Conservation (phyloP, 305 asterid species). For the Euphrasia arctica region DNA sequence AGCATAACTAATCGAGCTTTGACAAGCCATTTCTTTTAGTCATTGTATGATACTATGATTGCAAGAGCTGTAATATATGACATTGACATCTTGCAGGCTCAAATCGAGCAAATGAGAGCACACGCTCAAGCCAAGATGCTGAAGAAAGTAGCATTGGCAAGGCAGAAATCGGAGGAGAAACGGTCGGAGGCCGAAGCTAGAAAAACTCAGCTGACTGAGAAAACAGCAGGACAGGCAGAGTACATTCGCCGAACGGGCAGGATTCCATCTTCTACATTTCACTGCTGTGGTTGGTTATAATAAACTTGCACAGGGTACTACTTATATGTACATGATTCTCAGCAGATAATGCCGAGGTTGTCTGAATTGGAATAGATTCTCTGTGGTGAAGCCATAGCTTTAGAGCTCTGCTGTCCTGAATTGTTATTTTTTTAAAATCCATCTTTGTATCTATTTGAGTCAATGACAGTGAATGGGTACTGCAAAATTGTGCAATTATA, state of each 20-base stretch:
- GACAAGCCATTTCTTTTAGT: neutral
- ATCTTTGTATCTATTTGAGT: constrained; percentile 19
- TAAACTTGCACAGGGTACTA: neutral
- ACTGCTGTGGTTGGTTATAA: constrained; percentile 82
- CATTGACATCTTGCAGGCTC: constrained; percentile 42
- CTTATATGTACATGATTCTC: constrained; percentile 3
- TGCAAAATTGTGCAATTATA: constrained; percentile 29
- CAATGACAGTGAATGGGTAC: constrained; percentile 18
- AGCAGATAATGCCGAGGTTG: constrained; percentile 10
- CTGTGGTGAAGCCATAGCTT: constrained; percentile 14
- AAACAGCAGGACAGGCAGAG: constrained; percentile 67
- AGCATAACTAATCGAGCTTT: neutral
- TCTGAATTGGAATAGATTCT: constrained; percentile 7
- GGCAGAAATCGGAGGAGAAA: constrained; percentile 75
- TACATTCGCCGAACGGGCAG: constrained; percentile 75
- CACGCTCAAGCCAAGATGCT: constrained; percentile 80
- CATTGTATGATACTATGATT: neutral
- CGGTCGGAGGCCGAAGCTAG: constrained; percentile 72
- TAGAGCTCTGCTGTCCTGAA: constrained; percentile 16
- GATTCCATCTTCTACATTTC: constrained; percentile 57
- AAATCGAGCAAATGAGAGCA: constrained; percentile 78
- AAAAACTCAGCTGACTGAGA: constrained; percentile 57
- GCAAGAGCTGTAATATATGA: neutral
- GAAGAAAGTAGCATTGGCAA: constrained; percentile 76
- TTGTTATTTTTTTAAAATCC: neutral